Evolutionary conservation across 1,284 basidiomycete species (phyloP).

Genomic region (Schizophyllum commune): DNA sequence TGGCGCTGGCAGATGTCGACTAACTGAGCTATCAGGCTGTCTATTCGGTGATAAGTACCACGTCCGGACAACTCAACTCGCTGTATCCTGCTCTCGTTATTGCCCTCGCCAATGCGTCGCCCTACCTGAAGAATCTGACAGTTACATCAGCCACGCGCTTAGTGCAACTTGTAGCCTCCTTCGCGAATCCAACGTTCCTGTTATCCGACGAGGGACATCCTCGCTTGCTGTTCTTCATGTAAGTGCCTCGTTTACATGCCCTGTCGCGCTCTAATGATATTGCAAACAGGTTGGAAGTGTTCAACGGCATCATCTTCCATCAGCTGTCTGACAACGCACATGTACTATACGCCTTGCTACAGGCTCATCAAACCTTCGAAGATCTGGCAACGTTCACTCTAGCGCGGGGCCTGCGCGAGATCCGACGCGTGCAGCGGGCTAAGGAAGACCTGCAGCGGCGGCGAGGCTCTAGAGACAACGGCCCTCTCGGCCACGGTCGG

Average conservation of each 20-base stretch:
- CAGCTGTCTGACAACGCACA: slow-evolving; percentile 77
- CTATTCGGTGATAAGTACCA: slow-evolving; percentile 84
- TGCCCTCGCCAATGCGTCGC: slow-evolving; percentile 80
- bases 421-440: slow-evolving; percentile 63
- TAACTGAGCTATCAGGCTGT: slow-evolving; percentile 51
- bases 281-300: slow-evolving; percentile 70
- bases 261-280: background rate
- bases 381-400: slow-evolving; percentile 87
- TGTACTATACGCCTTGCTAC: slow-evolving; percentile 79
- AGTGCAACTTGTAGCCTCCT: slow-evolving; percentile 82
- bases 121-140: slow-evolving; percentile 77
- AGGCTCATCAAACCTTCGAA: slow-evolving; percentile 78
- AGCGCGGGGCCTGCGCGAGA: slow-evolving; percentile 74
- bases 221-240: slow-evolving; percentile 86
- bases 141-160: slow-evolving; percentile 79
- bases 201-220: slow-evolving; percentile 93
- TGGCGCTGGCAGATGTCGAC: background rate
- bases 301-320: slow-evolving; percentile 77
- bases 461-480: background rate
- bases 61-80: slow-evolving; percentile 71
- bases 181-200: slow-evolving; percentile 83
- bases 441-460: slow-evolving; percentile 45
- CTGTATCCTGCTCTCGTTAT: slow-evolving; percentile 92
- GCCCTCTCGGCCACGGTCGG: background rate
- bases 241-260: slow-evolving; percentile 15